A percentile compares a stretch with the other conserved stretches of the same genome.
Evolutionary conservation across 2,329 filamentous ascomycete species (phyloP).

Genomic region (Fusarium sulawesiense): DNA sequence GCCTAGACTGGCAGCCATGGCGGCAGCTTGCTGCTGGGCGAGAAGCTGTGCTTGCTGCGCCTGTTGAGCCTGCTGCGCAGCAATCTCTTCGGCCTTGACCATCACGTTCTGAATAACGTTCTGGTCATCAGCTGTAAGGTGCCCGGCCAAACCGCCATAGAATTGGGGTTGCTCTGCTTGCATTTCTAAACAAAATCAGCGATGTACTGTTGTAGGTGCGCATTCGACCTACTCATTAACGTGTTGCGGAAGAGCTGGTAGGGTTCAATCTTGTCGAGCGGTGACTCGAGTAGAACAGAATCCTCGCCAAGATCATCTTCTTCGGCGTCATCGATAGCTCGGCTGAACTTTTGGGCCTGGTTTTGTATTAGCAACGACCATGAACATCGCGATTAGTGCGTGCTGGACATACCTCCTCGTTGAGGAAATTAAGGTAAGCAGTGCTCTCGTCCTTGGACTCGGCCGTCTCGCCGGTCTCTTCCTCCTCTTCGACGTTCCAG

Average conservation of each 20-base stretch:
- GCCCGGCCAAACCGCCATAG: constrained; percentile 82
- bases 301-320: constrained; percentile 94
- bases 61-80: constrained; percentile 47
- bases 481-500: constrained; percentile 81
- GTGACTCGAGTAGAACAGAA: constrained; percentile 90
- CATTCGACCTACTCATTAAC: constrained; percentile 76
- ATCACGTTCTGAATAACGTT: constrained; percentile 82
- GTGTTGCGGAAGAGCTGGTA: constrained; percentile 89
- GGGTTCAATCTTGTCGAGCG: constrained; percentile 93
- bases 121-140: constrained; percentile 84
- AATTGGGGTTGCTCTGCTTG: constrained; percentile 92
- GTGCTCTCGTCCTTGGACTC: constrained; percentile 90
- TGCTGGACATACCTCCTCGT: constrained; percentile 75
- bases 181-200: constrained; percentile 69
- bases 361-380: constrained; percentile 37
- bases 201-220: background rate
- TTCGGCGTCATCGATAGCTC: constrained; percentile 74
- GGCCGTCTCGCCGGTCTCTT: constrained; percentile 70
- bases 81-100: constrained; percentile 66
- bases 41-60: constrained; percentile 46
- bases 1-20: constrained; percentile 31
- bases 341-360: constrained; percentile 84
- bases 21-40: constrained; percentile 46
- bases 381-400: background rate
- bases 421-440: constrained; percentile 95